These are phyloP conservation scores for Cryptosporidium meleagridis DNA, from an alignment of 169 alveolate species.

Conservation along the genomic window DNA sequence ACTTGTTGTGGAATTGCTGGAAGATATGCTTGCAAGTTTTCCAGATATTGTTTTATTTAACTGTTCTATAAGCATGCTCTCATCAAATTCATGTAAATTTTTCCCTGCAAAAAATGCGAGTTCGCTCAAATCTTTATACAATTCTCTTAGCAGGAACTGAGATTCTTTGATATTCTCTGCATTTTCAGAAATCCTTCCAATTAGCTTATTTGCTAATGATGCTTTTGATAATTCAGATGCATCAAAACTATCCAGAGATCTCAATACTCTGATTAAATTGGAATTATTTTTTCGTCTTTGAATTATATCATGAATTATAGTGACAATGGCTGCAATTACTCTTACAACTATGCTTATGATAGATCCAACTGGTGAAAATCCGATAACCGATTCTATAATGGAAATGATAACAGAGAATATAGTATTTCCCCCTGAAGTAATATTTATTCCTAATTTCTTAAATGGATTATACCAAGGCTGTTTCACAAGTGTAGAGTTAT, in stretches of 20 bases:
- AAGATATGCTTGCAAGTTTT: constrained; percentile 19
- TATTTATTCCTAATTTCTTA: constrained; percentile 16
- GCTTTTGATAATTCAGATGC: constrained; percentile 14
- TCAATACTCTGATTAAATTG: constrained; percentile 30
- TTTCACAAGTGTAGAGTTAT: background rate
- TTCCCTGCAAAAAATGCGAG: constrained; percentile 17
- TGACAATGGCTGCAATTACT: constrained; percentile 62
- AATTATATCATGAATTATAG: constrained; percentile 39
- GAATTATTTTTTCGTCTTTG: constrained; percentile 37
- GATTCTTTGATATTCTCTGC: background rate
- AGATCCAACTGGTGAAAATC: constrained; percentile 48
- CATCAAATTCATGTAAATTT: background rate
- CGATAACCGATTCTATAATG: constrained; percentile 37
- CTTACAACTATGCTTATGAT: constrained; percentile 32
- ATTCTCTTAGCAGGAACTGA: constrained; percentile 9
- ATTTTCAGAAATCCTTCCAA: constrained; percentile 11
- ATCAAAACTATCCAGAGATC: constrained; percentile 21
- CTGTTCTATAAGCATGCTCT: background rate
- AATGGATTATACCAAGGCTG: constrained; percentile 62
- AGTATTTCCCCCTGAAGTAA: constrained; percentile 12
- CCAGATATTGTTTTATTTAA: constrained; percentile 12
- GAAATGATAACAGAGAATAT: constrained; percentile 42
- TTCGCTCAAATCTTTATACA: constrained; percentile 32
- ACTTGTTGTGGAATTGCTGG: background rate
- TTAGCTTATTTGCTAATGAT: constrained; percentile 29